Evolutionary conservation across 495 filamentous ascomycete species (phyloP).

Genomic region (Annulohypoxylon moriforme): DNA sequence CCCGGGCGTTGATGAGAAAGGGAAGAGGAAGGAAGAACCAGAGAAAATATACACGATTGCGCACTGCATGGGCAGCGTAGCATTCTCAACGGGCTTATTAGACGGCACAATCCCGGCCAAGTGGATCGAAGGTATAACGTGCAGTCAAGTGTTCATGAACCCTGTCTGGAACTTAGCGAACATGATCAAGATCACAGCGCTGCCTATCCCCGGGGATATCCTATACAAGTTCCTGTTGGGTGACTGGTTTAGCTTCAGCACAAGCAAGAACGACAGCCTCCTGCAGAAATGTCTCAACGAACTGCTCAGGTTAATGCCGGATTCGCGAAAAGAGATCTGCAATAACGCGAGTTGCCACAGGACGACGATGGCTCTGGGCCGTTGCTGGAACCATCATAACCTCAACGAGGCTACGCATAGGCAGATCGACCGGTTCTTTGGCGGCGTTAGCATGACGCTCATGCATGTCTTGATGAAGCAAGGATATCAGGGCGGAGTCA

Average conservation of each 20-base stretch:
- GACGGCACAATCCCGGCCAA: constrained; percentile 69
- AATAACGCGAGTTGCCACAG: constrained; percentile 71
- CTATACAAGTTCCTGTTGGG: constrained; percentile 61
- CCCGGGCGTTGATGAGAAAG: neutral
- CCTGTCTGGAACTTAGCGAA: constrained; percentile 69
- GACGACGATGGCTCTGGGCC: constrained; percentile 69
- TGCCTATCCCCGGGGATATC: constrained; percentile 59
- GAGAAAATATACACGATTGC: constrained; percentile 69
- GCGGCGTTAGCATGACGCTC: constrained; percentile 69
- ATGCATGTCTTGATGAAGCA: constrained; percentile 68
- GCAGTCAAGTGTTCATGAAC: constrained; percentile 73
- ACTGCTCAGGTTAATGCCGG: constrained; percentile 69
- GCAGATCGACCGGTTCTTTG: constrained; percentile 70
- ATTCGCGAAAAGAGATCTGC: constrained; percentile 67
- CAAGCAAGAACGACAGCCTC: constrained; percentile 57
- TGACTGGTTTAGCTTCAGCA: constrained; percentile 65
- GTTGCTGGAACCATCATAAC: constrained; percentile 72
- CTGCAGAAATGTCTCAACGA: constrained; percentile 67
- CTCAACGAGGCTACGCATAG: constrained; percentile 72
- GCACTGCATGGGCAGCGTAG: constrained; percentile 75
- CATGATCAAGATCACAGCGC: constrained; percentile 64
- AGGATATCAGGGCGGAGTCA: constrained; percentile 64
- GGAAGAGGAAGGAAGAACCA: constrained; percentile 31
- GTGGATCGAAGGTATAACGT: constrained; percentile 72
- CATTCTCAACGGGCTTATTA: constrained; percentile 68